A percentile compares a stretch with the other conserved stretches of the same genome.
Conservation (phyloP, 305 asterid species). For the Plantago rigida region DNA sequence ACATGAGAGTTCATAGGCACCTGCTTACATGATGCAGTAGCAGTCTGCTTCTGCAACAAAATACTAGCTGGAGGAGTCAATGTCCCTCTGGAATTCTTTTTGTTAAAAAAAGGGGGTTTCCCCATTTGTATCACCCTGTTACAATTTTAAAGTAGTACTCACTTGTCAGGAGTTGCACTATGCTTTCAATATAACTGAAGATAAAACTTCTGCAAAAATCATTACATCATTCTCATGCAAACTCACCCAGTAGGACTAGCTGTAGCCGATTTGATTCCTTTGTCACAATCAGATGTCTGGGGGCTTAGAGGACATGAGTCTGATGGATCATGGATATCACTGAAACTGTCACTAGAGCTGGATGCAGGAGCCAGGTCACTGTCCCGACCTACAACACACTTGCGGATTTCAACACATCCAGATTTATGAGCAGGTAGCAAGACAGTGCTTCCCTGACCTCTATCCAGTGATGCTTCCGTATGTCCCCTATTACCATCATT, state of each 20-base stretch:
- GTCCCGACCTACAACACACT: conserved; percentile 60
- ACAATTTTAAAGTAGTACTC: neutral
- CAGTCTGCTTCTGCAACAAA: neutral
- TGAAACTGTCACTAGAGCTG: conserved; percentile 69
- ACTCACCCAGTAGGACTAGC: conserved; percentile 76
- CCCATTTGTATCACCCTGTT: neutral
- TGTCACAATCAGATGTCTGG: conserved; percentile 58
- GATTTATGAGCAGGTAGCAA: conserved; percentile 44
- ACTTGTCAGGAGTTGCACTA: neutral
- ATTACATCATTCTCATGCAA: conserved; percentile 20
- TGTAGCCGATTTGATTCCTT: conserved; percentile 56
- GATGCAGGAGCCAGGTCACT: conserved; percentile 62
- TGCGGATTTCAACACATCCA: conserved; percentile 10
- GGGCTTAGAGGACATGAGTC: conserved; percentile 78
- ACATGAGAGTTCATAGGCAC: conserved; percentile 54
- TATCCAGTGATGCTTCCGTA: conserved; percentile 42
- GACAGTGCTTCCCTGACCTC: conserved; percentile 45
- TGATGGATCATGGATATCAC: conserved; percentile 69
- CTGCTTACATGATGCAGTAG: conserved; percentile 61
- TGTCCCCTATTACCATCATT: conserved; percentile 51
- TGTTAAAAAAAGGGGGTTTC: neutral
- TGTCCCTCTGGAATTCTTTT: neutral
- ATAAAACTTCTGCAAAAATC: neutral
- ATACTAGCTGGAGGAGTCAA: neutral
- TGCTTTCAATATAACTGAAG: conserved; percentile 27